Percentiles rank a stretch among this genome's conserved stretches.
Conservation (phyloP, 352 stramenopile species). For the Phytopythium oedochilum region DNA sequence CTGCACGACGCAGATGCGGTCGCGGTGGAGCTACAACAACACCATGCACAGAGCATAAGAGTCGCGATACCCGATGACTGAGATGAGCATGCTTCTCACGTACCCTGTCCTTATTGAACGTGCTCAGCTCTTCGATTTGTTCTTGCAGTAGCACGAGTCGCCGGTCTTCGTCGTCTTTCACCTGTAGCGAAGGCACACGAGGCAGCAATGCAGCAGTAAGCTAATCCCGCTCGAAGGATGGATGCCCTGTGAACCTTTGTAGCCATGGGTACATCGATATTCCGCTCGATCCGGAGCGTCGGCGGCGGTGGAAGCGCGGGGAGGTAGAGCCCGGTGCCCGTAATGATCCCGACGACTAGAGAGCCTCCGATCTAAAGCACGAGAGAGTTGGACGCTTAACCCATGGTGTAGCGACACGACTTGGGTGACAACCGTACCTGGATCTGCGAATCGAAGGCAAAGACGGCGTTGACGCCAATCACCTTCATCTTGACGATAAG, state of each 20-base stretch:
- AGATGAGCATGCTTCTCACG: too few species aligned
- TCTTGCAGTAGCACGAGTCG: slow-evolving; percentile 91
- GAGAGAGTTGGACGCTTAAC: neutral
- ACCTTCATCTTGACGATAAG: slow-evolving; percentile 90
- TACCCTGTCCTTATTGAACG: slow-evolving; percentile 78
- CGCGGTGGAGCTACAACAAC: slow-evolving; percentile 48
- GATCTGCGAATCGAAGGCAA: slow-evolving; percentile 91
- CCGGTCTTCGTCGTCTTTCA: slow-evolving; percentile 92
- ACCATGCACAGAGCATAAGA: slow-evolving; percentile 1
- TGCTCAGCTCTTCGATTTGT: slow-evolving; percentile 88
- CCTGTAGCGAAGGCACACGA: slow-evolving; percentile 17
- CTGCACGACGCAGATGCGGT: slow-evolving; percentile 55
- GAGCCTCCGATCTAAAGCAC: slow-evolving; percentile 64
- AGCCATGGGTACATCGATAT: slow-evolving; percentile 77
- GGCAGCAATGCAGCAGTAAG: neutral
- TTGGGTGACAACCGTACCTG: slow-evolving; percentile 32
- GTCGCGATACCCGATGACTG: too few species aligned
- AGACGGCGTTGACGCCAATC: slow-evolving; percentile 95
- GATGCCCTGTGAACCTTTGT: neutral
- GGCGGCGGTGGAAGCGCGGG: slow-evolving; percentile 93
- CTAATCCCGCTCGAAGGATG: neutral
- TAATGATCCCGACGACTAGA: slow-evolving; percentile 89
- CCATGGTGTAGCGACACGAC: too few species aligned
- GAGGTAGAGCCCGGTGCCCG: slow-evolving; percentile 89
- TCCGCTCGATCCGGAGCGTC: slow-evolving; percentile 91